A percentile compares a stretch with the other conserved stretches of the same genome.
Conservation (phyloP, 441 rosid species). For the Eruca vesicaria region DNA sequence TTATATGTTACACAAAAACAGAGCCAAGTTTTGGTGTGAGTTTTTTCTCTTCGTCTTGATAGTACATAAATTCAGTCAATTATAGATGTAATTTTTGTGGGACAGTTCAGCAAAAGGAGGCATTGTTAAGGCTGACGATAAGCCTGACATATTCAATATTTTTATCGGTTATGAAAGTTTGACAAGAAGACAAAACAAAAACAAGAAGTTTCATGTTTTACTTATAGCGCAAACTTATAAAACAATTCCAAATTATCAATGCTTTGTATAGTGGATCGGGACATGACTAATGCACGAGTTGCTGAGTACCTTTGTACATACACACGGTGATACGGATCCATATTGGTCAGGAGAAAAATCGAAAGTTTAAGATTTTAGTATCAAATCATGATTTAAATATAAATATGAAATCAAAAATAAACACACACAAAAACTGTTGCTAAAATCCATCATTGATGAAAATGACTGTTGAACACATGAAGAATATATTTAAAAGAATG, state of each 20-base stretch:
- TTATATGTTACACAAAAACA: constrained; percentile 3
- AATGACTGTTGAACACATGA: too few relatives aligned
- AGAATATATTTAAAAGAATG: too few relatives aligned
- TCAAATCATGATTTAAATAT: too few relatives aligned
- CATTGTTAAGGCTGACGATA: not conserved
- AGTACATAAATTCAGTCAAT: not conserved
- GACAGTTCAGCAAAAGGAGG: not conserved
- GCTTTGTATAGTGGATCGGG: too few relatives aligned
- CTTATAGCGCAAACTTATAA: not conserved
- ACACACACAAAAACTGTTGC: too few relatives aligned
- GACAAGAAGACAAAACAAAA: not conserved
- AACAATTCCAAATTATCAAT: not conserved
- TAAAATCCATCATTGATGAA: too few relatives aligned
- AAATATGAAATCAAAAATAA: too few relatives aligned
- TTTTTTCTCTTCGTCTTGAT: not conserved
- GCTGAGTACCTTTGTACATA: too few relatives aligned
- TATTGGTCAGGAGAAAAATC: too few relatives aligned
- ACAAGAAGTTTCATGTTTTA: not conserved
- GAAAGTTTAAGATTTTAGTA: too few relatives aligned
- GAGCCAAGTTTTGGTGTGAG: not conserved
- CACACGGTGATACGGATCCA: too few relatives aligned
- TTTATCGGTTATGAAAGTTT: not conserved
- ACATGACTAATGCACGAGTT: too few relatives aligned
- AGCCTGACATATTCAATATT: not conserved
- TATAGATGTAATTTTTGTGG: not conserved